These are phyloP conservation scores for Botrytis byssoidea DNA, from an alignment of 2,329 filamentous ascomycete genomes.

Conservation along the genomic window DNA sequence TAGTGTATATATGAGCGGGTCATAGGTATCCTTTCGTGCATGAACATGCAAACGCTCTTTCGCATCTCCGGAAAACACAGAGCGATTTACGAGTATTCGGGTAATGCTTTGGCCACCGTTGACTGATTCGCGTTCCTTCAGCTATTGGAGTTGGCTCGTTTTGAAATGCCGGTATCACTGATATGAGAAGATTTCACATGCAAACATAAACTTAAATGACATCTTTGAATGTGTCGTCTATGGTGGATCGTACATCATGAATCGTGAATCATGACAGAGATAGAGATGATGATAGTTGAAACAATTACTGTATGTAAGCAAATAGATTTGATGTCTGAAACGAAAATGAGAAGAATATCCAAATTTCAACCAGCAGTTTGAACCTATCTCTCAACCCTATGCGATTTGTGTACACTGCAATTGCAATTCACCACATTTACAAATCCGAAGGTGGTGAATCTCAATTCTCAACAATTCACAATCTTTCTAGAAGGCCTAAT, in stretches of 20 bases:
- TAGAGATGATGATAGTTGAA: constrained; percentile 3
- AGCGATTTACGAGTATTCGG: background rate
- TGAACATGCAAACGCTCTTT: constrained; percentile 9
- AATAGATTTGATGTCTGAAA: background rate
- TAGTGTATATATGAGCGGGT: background rate
- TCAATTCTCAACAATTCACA: constrained; percentile 2
- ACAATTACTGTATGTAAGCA: background rate
- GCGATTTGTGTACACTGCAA: too few species aligned
- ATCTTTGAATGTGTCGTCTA: background rate
- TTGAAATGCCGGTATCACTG: background rate
- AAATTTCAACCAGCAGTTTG: background rate
- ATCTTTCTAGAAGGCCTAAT: background rate
- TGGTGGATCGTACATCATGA: background rate
- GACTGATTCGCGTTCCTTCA: background rate
- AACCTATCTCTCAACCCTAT: background rate
- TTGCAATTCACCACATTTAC: background rate
- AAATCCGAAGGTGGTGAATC: background rate
- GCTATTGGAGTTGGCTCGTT: background rate
- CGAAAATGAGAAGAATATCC: background rate
- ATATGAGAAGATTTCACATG: constrained; percentile 2
- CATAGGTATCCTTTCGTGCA: constrained; percentile 11
- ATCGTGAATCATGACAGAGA: background rate
- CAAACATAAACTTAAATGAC: background rate
- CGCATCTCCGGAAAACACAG: background rate
- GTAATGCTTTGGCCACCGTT: background rate